Percentiles rank a stretch among this genome's conserved stretches.
These are phyloP conservation scores for Prototheca wickerhamii DNA, from an alignment of 163 green algal species.

Conservation along the genomic window DNA sequence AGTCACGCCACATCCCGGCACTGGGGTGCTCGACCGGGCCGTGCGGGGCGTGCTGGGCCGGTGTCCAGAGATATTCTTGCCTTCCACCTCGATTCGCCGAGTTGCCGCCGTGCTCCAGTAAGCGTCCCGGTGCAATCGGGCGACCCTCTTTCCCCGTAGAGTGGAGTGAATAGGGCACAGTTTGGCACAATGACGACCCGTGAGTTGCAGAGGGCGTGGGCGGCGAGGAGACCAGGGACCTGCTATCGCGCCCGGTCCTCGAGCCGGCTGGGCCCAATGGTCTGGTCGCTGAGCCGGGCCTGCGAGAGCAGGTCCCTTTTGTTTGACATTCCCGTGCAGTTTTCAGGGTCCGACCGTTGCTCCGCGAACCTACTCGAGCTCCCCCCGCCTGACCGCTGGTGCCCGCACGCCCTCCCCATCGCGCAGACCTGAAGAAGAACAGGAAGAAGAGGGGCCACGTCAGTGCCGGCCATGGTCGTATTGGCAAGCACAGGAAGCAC, in stretches of 20 bases:
- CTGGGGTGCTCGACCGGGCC: no score
- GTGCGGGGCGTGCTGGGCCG: no score
- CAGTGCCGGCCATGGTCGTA: slow-evolving; percentile 86
- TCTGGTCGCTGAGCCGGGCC: no score
- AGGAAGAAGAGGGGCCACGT: slow-evolving; percentile 98
- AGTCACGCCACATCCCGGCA: no score
- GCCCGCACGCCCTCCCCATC: not conserved
- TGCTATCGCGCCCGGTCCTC: not conserved
- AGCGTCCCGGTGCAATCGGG: not conserved
- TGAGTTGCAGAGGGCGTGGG: slow-evolving; percentile 9
- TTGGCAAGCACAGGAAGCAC: slow-evolving; percentile 99
- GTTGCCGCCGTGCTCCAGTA: not conserved
- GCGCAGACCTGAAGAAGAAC: slow-evolving; percentile 85
- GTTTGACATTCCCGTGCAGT: not conserved
- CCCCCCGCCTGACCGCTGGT: not conserved
- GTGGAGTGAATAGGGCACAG: not conserved
- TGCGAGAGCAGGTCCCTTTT: not conserved
- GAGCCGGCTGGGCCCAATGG: no score
- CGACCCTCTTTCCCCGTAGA: not conserved
- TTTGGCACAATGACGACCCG: slow-evolving; percentile 25
- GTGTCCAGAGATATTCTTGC: not conserved
- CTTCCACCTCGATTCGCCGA: not conserved
- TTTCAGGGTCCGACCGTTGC: no score
- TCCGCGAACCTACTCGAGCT: no score
- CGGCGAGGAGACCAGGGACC: not conserved